These are phyloP conservation scores for Xerophyta viscosa DNA, from an alignment of 106 monocot species.

Conservation along the genomic window DNA sequence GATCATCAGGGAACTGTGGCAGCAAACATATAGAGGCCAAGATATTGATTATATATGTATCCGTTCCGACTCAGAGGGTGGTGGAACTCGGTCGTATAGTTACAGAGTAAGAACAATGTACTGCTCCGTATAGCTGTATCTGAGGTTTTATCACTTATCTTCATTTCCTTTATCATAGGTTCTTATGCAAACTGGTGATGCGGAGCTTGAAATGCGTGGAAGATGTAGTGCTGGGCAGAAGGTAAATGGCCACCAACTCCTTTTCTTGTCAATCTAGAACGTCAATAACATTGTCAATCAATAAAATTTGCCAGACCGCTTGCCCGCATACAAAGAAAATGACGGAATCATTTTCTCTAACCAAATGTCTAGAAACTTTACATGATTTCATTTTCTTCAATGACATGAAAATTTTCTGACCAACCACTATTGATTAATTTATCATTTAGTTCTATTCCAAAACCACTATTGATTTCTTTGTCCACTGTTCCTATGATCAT, in stretches of 20 bases:
- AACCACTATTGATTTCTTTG: too few relatives aligned
- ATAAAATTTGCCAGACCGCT: too few relatives aligned
- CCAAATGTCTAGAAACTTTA: too few relatives aligned
- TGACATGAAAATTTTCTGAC: too few relatives aligned
- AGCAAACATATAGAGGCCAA: slow-evolving; percentile 97
- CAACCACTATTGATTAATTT: too few relatives aligned
- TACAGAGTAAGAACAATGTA: slow-evolving; percentile 50
- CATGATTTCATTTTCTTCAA: too few relatives aligned
- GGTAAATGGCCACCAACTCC: slow-evolving; percentile 21
- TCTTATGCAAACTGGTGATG: slow-evolving; percentile 97
- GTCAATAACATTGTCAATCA: too few relatives aligned
- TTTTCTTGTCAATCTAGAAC: too few relatives aligned
- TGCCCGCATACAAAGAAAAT: too few relatives aligned
- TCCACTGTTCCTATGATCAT: too few relatives aligned
- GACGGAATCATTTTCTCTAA: too few relatives aligned
- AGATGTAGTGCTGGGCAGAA: slow-evolving; percentile 99
- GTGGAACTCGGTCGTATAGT: slow-evolving; percentile 91
- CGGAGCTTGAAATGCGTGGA: slow-evolving; percentile 98
- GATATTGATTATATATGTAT: slow-evolving; percentile 99
- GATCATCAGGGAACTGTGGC: slow-evolving; percentile 97
- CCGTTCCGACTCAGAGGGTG: slow-evolving; percentile 88
- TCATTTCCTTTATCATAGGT: slow-evolving; percentile 32
- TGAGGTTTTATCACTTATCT: not conserved
- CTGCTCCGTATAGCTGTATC: not conserved
- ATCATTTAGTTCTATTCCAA: too few relatives aligned